Conservation (phyloP, 495 filamentous ascomycete species). For the Aspergillus biplanus region DNA sequence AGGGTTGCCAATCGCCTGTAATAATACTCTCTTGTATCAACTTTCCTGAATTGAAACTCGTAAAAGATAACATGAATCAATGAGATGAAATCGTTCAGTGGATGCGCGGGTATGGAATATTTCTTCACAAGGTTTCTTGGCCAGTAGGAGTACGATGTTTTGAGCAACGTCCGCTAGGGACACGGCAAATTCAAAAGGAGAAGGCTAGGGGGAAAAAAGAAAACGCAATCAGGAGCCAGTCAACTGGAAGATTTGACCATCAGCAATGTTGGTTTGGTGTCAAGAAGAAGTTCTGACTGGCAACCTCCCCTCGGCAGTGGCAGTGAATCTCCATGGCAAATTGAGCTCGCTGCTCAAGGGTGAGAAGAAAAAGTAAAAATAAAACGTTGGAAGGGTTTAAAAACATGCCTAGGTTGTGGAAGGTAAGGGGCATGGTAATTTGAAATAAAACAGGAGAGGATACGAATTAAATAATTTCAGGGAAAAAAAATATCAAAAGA, state of each 20-base stretch:
- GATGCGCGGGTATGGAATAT: background rate
- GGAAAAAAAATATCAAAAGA: slow-evolving; percentile 10
- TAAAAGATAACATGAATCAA: slow-evolving; percentile 4
- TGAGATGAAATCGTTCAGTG: slow-evolving; percentile 1
- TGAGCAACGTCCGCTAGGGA: background rate
- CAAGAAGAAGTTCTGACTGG: slow-evolving; percentile 11
- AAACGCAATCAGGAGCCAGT: slow-evolving; percentile 7
- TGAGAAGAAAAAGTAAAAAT: slow-evolving; percentile 15
- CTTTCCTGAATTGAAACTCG: slow-evolving; percentile 6
- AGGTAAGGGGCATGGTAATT: background rate
- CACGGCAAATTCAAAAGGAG: slow-evolving; percentile 8
- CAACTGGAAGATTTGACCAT: background rate
- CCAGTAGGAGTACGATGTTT: slow-evolving; percentile 10
- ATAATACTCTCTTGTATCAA: slow-evolving; percentile 13
- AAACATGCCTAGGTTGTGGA: slow-evolving; percentile 7
- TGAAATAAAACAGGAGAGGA: slow-evolving; percentile 12
- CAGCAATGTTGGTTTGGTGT: slow-evolving; percentile 16
- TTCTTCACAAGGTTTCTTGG: slow-evolving; percentile 11
- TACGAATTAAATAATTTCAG: slow-evolving; percentile 7
- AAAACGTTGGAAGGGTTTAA: slow-evolving; percentile 9
- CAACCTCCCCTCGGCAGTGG: slow-evolving; percentile 7
- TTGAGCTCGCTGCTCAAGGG: background rate
- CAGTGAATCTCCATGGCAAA: slow-evolving; percentile 2
- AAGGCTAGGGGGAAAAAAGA: background rate
- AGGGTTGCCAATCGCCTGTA: slow-evolving; percentile 12